These are phyloP conservation scores for Fusarium camptoceras DNA, from an alignment of 2,329 filamentous ascomycete genomes.

Conservation along the genomic window DNA sequence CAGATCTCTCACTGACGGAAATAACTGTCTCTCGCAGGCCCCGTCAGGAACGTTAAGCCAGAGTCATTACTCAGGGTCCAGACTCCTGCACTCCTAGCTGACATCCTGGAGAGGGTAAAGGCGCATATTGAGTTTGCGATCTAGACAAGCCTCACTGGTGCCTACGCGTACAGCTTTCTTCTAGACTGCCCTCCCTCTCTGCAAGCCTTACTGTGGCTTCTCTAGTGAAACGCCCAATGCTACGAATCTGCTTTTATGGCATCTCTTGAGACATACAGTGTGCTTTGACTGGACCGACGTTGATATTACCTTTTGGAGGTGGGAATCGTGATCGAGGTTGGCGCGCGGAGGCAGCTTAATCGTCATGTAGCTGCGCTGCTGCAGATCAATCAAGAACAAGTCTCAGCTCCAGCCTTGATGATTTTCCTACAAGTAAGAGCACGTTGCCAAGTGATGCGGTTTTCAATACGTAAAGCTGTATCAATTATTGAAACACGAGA, in stretches of 20 bases:
- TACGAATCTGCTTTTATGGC: neutral
- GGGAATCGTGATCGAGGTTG: neutral
- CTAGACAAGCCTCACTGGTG: constrained; percentile 17
- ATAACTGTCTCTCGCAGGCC: neutral
- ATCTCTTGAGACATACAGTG: neutral
- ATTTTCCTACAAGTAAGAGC: neutral
- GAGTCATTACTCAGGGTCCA: constrained; percentile 3
- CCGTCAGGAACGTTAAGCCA: neutral
- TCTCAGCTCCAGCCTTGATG: neutral
- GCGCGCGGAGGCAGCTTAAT: neutral
- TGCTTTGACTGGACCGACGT: neutral
- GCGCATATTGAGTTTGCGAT: constrained; percentile 4
- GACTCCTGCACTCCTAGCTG: constrained; percentile 3
- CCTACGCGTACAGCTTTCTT: constrained; percentile 8
- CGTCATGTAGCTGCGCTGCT: neutral
- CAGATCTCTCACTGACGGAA: neutral
- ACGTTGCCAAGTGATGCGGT: neutral
- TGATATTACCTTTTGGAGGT: neutral
- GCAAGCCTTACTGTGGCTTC: neutral
- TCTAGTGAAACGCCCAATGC: neutral
- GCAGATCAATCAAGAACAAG: neutral
- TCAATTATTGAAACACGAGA: neutral
- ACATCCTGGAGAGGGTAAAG: constrained; percentile 1
- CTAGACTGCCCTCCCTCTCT: constrained; percentile 24
- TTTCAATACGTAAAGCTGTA: neutral